These are phyloP conservation scores for Penicillium glabrum DNA, from an alignment of 2,329 filamentous ascomycete genomes.

Conservation along the genomic window DNA sequence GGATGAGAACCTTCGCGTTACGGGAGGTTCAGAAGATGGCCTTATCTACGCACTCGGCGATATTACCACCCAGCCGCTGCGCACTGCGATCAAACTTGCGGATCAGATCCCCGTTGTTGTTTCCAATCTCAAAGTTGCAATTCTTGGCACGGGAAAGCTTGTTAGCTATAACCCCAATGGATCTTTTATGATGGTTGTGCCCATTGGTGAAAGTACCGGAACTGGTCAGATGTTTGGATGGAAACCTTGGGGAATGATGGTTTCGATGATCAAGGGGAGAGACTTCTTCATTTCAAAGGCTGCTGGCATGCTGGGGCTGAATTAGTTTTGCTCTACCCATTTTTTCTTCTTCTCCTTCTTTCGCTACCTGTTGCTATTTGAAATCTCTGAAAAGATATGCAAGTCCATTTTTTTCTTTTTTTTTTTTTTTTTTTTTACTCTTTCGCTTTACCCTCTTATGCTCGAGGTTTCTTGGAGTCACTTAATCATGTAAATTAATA, in stretches of 20 bases:
- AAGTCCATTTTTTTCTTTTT: not conserved
- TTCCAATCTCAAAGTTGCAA: not conserved
- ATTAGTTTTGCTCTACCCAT: not conserved
- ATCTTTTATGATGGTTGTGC: not conserved
- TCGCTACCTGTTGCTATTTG: not conserved
- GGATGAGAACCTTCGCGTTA: slow-evolving; percentile 1
- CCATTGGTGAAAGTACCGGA: not conserved
- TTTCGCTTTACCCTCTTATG: not conserved
- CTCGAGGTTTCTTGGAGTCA: too few relatives aligned
- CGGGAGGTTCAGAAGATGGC: not conserved
- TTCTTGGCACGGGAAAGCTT: not conserved
- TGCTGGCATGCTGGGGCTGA: not conserved
- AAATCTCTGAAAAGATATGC: not conserved
- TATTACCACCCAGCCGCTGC: not conserved
- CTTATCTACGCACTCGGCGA: not conserved
- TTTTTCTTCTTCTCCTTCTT: not conserved
- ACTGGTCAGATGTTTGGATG: not conserved
- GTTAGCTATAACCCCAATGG: not conserved
- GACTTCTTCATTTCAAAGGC: not conserved
- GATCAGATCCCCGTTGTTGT: not conserved
- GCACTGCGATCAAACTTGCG: not conserved
- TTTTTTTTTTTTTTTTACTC: not conserved
- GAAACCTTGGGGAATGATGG: not conserved
- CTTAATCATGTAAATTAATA: too few relatives aligned
- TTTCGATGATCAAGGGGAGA: not conserved